Evolutionary conservation across 2,329 filamentous ascomycete genomes (phyloP).

Genomic region (Diplodia intermedia): DNA sequence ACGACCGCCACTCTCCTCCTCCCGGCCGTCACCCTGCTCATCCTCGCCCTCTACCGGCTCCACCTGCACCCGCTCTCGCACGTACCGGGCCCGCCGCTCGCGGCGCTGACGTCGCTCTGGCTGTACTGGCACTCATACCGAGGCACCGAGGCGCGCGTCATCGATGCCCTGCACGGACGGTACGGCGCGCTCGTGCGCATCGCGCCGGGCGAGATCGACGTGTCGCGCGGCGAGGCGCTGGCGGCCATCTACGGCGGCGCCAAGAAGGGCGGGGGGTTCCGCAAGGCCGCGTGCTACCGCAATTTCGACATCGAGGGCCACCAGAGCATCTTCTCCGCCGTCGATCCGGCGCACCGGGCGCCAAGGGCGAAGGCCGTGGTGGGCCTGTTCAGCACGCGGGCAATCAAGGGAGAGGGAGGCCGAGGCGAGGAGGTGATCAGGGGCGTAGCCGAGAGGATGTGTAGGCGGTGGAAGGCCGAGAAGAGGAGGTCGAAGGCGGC

Average conservation of each 20-base stretch:
- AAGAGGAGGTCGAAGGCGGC: conserved; percentile 35
- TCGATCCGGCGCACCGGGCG: conserved; percentile 46
- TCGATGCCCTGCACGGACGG: neutral
- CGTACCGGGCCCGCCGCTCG: conserved; percentile 28
- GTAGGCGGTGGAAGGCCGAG: conserved; percentile 38
- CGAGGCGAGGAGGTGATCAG: conserved; percentile 46
- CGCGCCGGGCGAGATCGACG: conserved; percentile 38
- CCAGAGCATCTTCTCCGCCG: conserved; percentile 60
- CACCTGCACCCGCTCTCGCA: conserved; percentile 27
- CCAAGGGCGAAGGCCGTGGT: conserved; percentile 45
- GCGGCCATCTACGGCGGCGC: conserved; percentile 45
- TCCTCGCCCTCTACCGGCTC: conserved; percentile 34
- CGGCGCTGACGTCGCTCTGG: conserved; percentile 21
- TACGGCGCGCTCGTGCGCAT: conserved; percentile 38
- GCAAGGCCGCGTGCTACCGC: conserved; percentile 59
- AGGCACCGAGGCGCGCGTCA: conserved; percentile 27
- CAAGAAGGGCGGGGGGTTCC: conserved; percentile 58
- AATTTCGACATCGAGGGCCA: conserved; percentile 66
- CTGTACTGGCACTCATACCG: conserved; percentile 27
- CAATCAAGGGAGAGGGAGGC: conserved; percentile 47
- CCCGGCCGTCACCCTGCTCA: conserved; percentile 6
- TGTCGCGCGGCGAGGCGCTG: conserved; percentile 37
- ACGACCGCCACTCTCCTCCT: neutral
- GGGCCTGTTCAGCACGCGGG: conserved; percentile 52
- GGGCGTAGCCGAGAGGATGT: conserved; percentile 52